These are phyloP conservation scores for Sporothrix mexicana DNA, from an alignment of 2,329 filamentous ascomycete species.

Conservation along the genomic window DNA sequence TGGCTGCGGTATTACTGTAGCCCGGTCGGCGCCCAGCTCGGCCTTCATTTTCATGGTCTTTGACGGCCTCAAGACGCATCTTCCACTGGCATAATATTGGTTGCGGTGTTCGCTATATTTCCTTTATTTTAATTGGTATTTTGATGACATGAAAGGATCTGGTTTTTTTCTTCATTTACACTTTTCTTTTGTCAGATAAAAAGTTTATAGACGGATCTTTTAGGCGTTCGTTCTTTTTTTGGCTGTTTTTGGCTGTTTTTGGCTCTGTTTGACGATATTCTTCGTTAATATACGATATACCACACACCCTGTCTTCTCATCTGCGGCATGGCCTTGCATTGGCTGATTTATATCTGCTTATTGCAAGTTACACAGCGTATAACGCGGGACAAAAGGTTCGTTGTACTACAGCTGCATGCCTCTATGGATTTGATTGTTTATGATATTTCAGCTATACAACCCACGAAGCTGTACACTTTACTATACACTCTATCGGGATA, in stretches of 20 bases:
- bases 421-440: no score
- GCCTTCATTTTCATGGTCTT: slow-evolving; percentile 97
- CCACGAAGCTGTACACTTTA: no score
- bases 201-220: slow-evolving; percentile 14
- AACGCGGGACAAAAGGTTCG: no score
- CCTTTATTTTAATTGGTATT: neutral
- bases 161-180: neutral
- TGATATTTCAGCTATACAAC: neutral
- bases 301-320: neutral
- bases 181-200: slow-evolving; percentile 2
- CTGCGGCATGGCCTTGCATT: neutral
- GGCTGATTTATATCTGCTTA: slow-evolving; percentile 34
- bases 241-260: neutral
- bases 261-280: neutral
- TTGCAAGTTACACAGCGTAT: slow-evolving; percentile 14
- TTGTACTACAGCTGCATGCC: no score
- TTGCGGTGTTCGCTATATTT: neutral
- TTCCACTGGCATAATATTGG: slow-evolving; percentile 55
- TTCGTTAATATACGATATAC: neutral
- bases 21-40: slow-evolving; percentile 89
- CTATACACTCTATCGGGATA: no score
- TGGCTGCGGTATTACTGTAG: slow-evolving; percentile 91
- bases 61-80: slow-evolving; percentile 77
- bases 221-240: slow-evolving; percentile 14
- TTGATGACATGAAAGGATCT: neutral